Base-by-base conservation (phyloP, 1,139 yeast species). In the Geotrichum klebahnii region DNA sequence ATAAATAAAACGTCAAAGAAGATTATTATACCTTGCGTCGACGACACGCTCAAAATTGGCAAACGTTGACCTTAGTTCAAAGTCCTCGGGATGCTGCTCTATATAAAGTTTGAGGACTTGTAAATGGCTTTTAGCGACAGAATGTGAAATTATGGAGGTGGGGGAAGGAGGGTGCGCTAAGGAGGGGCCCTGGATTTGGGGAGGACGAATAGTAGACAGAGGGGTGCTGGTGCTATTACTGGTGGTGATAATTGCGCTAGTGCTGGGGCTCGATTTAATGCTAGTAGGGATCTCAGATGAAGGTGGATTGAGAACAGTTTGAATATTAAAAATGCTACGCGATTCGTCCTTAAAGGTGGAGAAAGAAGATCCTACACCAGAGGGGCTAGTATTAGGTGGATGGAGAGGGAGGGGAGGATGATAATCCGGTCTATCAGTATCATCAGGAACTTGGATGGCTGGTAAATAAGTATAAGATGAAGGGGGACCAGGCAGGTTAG, bases 81-180 rank as follows among this genome's bases (percentile, higher is more conserved):
- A 12, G 28, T 40, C 36, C 1, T 20, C 33, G 5, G 44, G 44
- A 19, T 29, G 36, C 17, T 40, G 44, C 12, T 40, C 36, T 28
- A 40, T 12, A 23, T 40, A 40, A 9, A 31, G 20, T 28, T 29
- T 40, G 4, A 40, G 19, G 14, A 40, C 31, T 8, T 40, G 33
- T 5, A 40, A 17, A 29, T 40, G 44, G 10, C 36, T 28, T 24
- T 40, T 40, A 14, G 44, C 44, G 26, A 40, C 44, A 1, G 44
- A 28, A 14, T 24, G 26, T 3, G 44, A 36, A 17, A 40, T 40
- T 19, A 6, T 19, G 22, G 36, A 8, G 40, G 29, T 4, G 38
- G 39, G 5, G 45, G 38, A 3, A 33, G 41, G 26, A 34, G 32
- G 14, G 26, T 22, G 22, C 44, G 36, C 16, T 23, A 37, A 12